Evolutionary conservation across 495 filamentous ascomycete species (phyloP), one percentile per base, ranked within the genome.

Genomic region (Penicillium roqueforti): DNA sequence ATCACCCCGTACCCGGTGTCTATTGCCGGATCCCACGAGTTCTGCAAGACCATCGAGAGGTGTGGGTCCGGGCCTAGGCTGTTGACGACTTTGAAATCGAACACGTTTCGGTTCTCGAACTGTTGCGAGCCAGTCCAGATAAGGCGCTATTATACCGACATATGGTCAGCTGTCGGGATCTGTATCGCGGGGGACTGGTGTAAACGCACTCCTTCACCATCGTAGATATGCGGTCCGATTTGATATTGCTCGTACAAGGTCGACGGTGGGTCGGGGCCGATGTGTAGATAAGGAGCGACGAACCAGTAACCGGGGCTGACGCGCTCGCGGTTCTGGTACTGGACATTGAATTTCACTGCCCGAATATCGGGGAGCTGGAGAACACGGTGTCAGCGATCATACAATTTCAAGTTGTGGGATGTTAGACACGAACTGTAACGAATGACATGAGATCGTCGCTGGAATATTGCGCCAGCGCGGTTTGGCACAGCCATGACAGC

Each of bases 31-130:
- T 76, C 68, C 25, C 49, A 41, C 5, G 41, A 43, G 20, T 69
- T 63, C 26, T 75, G 69, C 51, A 69, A 53, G 50, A 79, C 72
- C 28, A 73, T 59, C 34, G 73, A 80, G 3, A 78, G 61, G 34
- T 78, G 74, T 13, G 68, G 52, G 19, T 56, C 57, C 7, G 69
- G 62, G 22, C 66, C 58, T 6, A 67, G 40, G 48, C 66, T 58
- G 47, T 67, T 47, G 51, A 70, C 47, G 29, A 60, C 63, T 55
- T 72, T 63, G 69, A 76, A 76, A 44, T 73, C 67, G 55, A 68
- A 66, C 40, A 65, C 56, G 43, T 69, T 68, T 32, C 61, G 63
- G 26, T 70, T 70, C 3, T 68, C 56, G 32, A 73, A 66, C 43
- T 59, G 56, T 34, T 54, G 53, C 19, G 65, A 56, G 13, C 70